phyloP scores from a whole-genome alignment of 345 rosid species.

The Clausena lansium region DNA sequence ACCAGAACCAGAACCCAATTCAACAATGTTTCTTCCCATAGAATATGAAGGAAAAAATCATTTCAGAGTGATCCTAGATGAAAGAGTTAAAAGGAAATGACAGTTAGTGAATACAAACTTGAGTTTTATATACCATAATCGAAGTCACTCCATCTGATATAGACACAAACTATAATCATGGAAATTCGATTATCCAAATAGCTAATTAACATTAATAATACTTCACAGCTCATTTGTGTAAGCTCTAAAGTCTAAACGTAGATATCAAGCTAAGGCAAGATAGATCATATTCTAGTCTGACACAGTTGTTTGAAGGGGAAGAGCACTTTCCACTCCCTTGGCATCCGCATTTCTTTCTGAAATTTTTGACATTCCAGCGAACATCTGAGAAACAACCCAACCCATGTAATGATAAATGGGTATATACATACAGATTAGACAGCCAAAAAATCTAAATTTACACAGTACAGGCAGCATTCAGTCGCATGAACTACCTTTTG shows the following conservation, averaged over 20 bases:
- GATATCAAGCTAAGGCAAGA: background rate
- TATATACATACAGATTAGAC: background rate
- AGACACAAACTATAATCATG: too few species aligned
- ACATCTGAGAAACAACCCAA: slow-evolving; percentile 54
- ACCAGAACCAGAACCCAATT: slow-evolving; percentile 67
- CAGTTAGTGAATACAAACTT: too few species aligned
- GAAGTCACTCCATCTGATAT: too few species aligned
- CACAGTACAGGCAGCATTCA: background rate
- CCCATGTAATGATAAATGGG: slow-evolving; percentile 2
- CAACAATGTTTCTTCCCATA: slow-evolving; percentile 66
- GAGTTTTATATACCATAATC: too few species aligned
- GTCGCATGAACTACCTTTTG: slow-evolving; percentile 45
- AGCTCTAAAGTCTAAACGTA: background rate
- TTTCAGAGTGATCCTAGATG: too few species aligned
- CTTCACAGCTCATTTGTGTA: background rate
- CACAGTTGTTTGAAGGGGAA: slow-evolving; percentile 55
- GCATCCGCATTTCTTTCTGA: slow-evolving; percentile 57
- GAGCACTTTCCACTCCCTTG: slow-evolving; percentile 57
- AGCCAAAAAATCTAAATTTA: background rate
- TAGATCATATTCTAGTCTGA: slow-evolving; percentile 30
- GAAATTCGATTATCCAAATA: background rate
- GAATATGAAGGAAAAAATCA: too few species aligned
- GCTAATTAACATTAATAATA: background rate
- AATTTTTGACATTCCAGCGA: slow-evolving; percentile 63
- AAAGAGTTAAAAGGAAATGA: too few species aligned